These are phyloP conservation scores for Kipferlia bialata DNA, from an alignment of 78 protist genomes.

Conservation along the genomic window DNA sequence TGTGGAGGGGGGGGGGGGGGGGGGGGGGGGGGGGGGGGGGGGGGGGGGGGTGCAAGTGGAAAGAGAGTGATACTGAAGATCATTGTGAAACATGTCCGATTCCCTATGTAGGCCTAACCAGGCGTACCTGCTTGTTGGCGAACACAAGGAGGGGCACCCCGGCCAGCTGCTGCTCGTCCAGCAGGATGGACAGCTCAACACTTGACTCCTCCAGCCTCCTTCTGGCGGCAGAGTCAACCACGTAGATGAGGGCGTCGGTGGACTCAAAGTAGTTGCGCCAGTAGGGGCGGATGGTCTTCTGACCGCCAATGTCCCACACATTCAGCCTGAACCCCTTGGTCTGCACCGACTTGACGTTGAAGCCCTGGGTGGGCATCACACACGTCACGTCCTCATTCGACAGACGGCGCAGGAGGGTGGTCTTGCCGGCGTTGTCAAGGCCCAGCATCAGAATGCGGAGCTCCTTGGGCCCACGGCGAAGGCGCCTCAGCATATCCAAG, in stretches of 20 bases:
- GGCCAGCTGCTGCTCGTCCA: constrained; percentile 18
- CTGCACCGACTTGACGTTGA: constrained; percentile 59
- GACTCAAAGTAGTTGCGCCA: constrained; percentile 61
- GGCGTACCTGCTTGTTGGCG: constrained; percentile 62
- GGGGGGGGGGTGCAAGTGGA: not conserved
- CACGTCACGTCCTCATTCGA: constrained; percentile 39
- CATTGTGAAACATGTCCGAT: not conserved
- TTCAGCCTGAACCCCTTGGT: constrained; percentile 55
- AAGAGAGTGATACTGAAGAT: not conserved
- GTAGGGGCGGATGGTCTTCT: constrained; percentile 63
- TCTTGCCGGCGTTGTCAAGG: constrained; percentile 72
- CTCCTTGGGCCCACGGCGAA: constrained; percentile 43
- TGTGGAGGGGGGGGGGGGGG: not conserved
- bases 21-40: not conserved
- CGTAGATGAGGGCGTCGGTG: constrained; percentile 47
- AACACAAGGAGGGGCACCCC: constrained; percentile 45
- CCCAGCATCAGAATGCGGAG: constrained; percentile 60
- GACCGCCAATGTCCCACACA: constrained; percentile 79
- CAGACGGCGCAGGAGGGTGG: constrained; percentile 33
- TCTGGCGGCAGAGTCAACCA: constrained; percentile 40
- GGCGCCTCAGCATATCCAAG: constrained; percentile 34
- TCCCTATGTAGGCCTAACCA: constrained; percentile 35
- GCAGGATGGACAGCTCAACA: constrained; percentile 21
- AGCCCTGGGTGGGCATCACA: constrained; percentile 72
- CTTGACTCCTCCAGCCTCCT: constrained; percentile 42